phyloP scores from a whole-genome alignment of 2,329 filamentous ascomycete genomes.

The Ophiobolus disseminans region DNA sequence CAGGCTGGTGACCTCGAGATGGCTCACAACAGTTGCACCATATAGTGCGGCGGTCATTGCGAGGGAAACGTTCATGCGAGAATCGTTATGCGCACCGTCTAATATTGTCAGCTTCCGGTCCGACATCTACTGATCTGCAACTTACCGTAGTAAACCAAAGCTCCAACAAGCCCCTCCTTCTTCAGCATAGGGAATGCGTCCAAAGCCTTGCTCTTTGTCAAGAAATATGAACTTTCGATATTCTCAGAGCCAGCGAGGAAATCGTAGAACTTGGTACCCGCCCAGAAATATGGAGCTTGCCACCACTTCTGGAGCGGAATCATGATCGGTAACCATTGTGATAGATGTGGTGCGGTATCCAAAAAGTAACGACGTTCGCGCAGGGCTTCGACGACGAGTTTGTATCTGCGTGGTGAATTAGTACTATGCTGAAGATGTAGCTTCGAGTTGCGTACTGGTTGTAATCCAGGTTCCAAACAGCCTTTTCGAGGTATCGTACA shows the following conservation, averaged over 20 bases:
- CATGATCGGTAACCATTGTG: conserved; percentile 82
- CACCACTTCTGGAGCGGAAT: conserved; percentile 83
- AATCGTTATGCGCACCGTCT: conserved; percentile 92
- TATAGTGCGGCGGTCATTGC: conserved; percentile 90
- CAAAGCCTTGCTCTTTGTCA: conserved; percentile 84
- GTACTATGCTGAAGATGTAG: background rate
- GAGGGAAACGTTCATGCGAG: conserved; percentile 87
- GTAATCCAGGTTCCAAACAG: conserved; percentile 84
- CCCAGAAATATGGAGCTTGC: conserved; percentile 82
- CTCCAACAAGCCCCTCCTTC: conserved; percentile 77
- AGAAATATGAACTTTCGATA: conserved; percentile 87
- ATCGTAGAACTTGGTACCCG: conserved; percentile 82
- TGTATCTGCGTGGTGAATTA: conserved; percentile 53
- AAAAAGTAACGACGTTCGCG: conserved; percentile 84
- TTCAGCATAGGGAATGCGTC: conserved; percentile 91
- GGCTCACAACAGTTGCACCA: conserved; percentile 81
- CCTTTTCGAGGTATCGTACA: conserved; percentile 85
- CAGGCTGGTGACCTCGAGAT: conserved; percentile 79
- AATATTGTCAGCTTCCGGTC: conserved; percentile 27
- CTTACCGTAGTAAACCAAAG: conserved; percentile 82
- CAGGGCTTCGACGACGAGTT: conserved; percentile 80
- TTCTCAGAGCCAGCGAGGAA: conserved; percentile 84
- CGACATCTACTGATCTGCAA: background rate
- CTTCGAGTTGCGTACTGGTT: conserved; percentile 64
- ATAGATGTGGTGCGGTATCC: conserved; percentile 82